Base-by-base conservation (phyloP, 2,329 filamentous ascomycete genomes). In the Aspergillus pseudonomiae region DNA sequence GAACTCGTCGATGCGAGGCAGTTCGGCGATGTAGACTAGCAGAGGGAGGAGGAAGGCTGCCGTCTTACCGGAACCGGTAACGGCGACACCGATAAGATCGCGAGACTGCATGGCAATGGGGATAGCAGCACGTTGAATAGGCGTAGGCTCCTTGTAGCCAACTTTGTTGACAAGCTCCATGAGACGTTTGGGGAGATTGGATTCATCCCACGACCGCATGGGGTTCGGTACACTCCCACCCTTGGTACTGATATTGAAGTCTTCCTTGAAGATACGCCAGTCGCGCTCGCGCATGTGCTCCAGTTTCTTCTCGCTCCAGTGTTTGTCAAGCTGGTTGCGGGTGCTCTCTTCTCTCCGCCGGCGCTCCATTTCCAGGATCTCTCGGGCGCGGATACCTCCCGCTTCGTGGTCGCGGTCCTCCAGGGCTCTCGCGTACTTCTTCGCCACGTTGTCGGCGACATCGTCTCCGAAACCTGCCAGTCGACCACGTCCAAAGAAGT, bases 191-290 rank as follows among this genome's bases (percentile, higher is more conserved):
- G 95, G 94, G 45, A 99, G 83, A 6, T 85, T 85, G 4, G 94
- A 96, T 78, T 99, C 95, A 54, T 86, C 76, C 95, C 95, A 99
- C 70, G 85, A 93, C 57, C 95, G 93, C 94, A 99, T 98, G 0
- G 95, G 95, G 72, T 98, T 94, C 0, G 95, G 95, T 61, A 98
- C 93, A 30, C 86, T 85, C 50, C 94, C 94, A 63, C 95, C 95
- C 78, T 97, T 98, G 10, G 93, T 97, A 46, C 90, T 86, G 75
- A 99, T 99, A 71, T 95, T 96, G 81, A 97, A 98, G 79, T 99
- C 94, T 78, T 98, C 95, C 80, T 98, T 99, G 88, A 99, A 97
- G 71, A 99, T 98, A 75, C 95, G 92, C 95, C 95, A 99, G 79
- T 99, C 95, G 76, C 95, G 86, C 80, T 98, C 94, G 66, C 93